Base-by-base conservation (phyloP, 2,329 filamentous ascomycete genomes). In the Sarocladiaceae sp. region DNA sequence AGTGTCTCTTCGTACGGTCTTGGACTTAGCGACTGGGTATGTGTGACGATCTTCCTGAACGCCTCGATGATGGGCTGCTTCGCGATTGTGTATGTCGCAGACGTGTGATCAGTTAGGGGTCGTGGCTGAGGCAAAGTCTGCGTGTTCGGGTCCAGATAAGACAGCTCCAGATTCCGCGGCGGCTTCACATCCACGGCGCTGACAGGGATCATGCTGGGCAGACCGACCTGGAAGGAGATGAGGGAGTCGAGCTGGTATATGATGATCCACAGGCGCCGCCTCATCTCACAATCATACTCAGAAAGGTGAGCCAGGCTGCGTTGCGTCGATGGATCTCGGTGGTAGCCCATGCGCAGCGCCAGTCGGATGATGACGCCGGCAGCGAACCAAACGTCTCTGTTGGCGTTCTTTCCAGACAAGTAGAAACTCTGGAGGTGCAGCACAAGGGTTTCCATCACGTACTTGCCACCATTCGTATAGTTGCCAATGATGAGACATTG, bases 311-410 rank as follows among this genome's bases (percentile, higher is more conserved):
- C 65, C 7, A 73, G 54, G 0, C 56, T 48, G 1, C 63, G 51
- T 2, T 71, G 53, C 26, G 65, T 62, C 7, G 55, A 57, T 0
- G 67, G 61, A 31, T 74, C 71, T 6, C 70, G 63, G 44, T 73
- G 69, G 39, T 74, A 74, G 2, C 70, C 70, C 58, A 70, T 65
- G 3, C 66, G 63, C 43, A 73, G 67, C 0, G 69, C 70, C 15
- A 73, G 61, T 1, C 70, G 64, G 1, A 66, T 64, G 10, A 66
- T 59, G 15, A 67, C 57, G 6, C 67, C 64, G 45, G 68, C 65
- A 5, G 68, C 63, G 3, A 69, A 65, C 69, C 70, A 73, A 2
- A 66, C 57, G 19, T 68, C 63, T 37, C 64, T 55, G 39, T 69
- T 51, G 0, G 58, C 46, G 2, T 59, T 57, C 9, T 55, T 58